Base-by-base conservation (phyloP, 1,284 basidiomycete genomes). In the Fomitopsis betulina region DNA sequence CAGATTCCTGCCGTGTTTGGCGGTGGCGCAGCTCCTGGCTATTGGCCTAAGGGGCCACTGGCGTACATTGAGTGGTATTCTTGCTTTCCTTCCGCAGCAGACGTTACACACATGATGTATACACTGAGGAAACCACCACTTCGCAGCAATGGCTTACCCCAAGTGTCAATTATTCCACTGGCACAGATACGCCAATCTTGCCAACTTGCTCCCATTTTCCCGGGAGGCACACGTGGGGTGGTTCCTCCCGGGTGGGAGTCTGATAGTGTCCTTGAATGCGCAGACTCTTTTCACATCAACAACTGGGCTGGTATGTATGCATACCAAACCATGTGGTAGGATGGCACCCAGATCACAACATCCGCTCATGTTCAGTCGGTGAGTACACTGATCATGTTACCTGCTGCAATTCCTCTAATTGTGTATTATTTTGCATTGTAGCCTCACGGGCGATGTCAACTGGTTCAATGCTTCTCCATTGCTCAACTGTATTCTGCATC, bases 251-350 rank as follows among this genome's bases (percentile, higher is more conserved):
- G 27, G 27, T 54, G 53, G 53, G 39, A 32, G 15, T n/a, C 35
- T 17, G 53, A 54, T 39, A 54, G 23, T 40, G 37, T 54, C 30
- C 23, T 54, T 13, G 53, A 54, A 12, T n/a, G 23, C 12, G 17
- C n/a, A 21, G 9, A 13, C 37, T 39, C 32, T 15, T 54, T 54
- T 54, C n/a, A n/a, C 15, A 35, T 54, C 19, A 39, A 39, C 27
- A 54, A 54, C 37, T 54, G 53, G 53, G 13, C 37, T 37, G 39
- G 37, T 27, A n/a, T 54, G 53, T 54, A 54, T 19, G 8, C 53
- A n/a, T 54, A 54, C 39, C 32, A 54, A 25, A 54, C 33, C 19
- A 39, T 54, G 19, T 54, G 53, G 53, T 54, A 54, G 19, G 27
- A 30, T 30, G 27, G 27, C 27, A 30, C 27, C 27, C 27, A 30